Conservation (phyloP, 2,329 filamentous ascomycete genomes). For the Ambrosiella beaveri region DNA sequence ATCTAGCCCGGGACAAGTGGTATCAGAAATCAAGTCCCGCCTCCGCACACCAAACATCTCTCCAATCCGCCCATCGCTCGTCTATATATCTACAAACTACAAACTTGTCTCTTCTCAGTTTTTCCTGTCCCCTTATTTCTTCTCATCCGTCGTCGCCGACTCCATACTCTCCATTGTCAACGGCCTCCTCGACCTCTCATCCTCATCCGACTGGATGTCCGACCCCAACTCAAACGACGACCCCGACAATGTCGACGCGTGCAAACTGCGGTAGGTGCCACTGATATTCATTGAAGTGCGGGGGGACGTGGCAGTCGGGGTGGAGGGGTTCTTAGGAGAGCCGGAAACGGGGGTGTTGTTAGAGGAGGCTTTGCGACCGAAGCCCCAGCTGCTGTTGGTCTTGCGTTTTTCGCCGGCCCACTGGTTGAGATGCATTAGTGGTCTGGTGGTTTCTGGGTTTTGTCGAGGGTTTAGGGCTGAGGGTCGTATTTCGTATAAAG, state of each 20-base stretch:
- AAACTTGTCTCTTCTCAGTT: background rate
- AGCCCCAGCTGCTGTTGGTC: constrained; percentile 26
- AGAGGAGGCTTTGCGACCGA: constrained; percentile 23
- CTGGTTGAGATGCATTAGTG: background rate
- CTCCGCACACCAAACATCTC: no score
- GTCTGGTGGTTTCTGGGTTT: no score
- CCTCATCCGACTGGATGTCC: constrained; percentile 11
- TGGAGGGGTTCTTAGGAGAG: constrained; percentile 19
- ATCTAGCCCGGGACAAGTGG: no score
- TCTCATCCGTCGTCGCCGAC: background rate
- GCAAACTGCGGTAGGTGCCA: constrained; percentile 7
- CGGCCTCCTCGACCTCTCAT: background rate
- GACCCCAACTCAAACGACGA: constrained; percentile 10
- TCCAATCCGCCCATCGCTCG: no score
- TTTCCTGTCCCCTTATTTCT: background rate
- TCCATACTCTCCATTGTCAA: background rate
- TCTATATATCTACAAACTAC: no score
- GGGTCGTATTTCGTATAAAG: background rate
- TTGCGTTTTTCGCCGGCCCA: constrained; percentile 66
- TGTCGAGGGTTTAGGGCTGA: background rate
- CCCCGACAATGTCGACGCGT: constrained; percentile 7
- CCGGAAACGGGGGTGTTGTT: constrained; percentile 17
- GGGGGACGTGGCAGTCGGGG: constrained; percentile 16
- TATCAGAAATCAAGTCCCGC: no score
- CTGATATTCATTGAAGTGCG: constrained; percentile 3